Evolutionary conservation across 805 yeast species (phyloP), one percentile per base, ranked within the genome.

Genomic region (Candida silvatica): DNA sequence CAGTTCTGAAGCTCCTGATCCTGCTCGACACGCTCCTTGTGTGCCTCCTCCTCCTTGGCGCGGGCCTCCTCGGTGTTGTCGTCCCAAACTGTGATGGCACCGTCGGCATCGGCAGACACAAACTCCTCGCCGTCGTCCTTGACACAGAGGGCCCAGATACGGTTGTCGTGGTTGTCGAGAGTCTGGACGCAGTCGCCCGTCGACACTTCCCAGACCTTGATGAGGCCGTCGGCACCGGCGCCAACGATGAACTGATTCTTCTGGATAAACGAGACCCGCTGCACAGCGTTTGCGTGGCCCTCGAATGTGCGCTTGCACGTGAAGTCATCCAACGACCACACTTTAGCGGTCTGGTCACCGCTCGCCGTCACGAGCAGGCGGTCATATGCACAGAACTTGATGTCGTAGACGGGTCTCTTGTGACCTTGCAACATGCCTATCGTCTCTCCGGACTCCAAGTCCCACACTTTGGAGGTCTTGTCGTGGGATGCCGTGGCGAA

Each of bases 401-500:
- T 77, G 52, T 85, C 94, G 95, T 97, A 92, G 29, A 92, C 71
- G 9, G 97, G 97, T 49, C 99, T 74, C 54, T 79, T 82, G 58
- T 92, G 99, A 14, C 96, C 97, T 41, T 77, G 76, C 42, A 92
- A 62, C 6, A 90, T 67, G 6, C 94, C 96, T 15, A 83, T 63
- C 3, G 80, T 75, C 58, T 92, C 97, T 39, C 98, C 97, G n/a
- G 74, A 62, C 29, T 75, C 82, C 18, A 77, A 51, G 52, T 82
- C 79, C 97, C 97, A 92, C 3, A 92, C 62, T 52, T 92, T 92
- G 40, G 83, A 92, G 2, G 88, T 71, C 50, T 90, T 84, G 58
- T 92, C 99, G 54, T 83, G 94, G 9, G 95, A 83, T 2, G 95
- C 97, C 1, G 97, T 81, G 1, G 95, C 97, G 50, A 92, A 78